Evolutionary conservation across 192 early-diverging fungal species (phyloP).

Genomic region (Linnemannia zychae): DNA sequence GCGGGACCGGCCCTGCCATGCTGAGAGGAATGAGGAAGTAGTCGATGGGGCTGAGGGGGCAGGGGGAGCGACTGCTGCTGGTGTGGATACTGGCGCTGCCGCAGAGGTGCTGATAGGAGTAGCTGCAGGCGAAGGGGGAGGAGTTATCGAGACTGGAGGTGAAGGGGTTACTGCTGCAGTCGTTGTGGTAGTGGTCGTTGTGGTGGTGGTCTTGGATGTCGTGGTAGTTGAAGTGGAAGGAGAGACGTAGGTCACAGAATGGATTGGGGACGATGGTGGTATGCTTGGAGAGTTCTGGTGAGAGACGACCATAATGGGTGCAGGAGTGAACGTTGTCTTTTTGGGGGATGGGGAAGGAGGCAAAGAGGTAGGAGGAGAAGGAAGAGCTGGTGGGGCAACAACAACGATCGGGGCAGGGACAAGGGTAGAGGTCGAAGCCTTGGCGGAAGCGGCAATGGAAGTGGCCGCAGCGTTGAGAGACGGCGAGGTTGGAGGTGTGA

Average conservation of each 20-base stretch:
- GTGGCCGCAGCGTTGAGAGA: constrained; percentile 1
- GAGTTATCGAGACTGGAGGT: not conserved
- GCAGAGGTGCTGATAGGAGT: constrained; percentile 2
- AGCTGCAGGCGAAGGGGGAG: not conserved
- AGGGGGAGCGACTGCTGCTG: not conserved
- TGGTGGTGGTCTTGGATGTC: constrained; percentile 4
- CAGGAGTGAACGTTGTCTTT: constrained; percentile 1
- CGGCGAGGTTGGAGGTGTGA: not conserved
- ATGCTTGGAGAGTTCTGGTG: not conserved
- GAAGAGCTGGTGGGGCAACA: not conserved
- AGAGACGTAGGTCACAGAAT: constrained; percentile 3
- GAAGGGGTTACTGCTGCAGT: not conserved
- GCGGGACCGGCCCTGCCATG: constrained; percentile 47
- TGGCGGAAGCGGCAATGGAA: not conserved
- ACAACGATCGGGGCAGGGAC: not conserved
- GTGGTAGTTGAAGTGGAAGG: not conserved
- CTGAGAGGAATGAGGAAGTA: constrained; percentile 39
- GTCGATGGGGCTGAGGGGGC: constrained; percentile 13
- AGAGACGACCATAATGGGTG: not conserved
- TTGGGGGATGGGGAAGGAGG: constrained; percentile 4
- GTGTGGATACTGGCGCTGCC: not conserved
- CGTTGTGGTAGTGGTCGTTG: not conserved
- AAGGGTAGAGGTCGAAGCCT: not conserved
- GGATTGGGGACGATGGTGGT: not conserved
- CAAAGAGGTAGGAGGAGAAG: not conserved